phyloP scores from a whole-genome alignment of 345 rosid species.

The Eucalyptus curtisii region DNA sequence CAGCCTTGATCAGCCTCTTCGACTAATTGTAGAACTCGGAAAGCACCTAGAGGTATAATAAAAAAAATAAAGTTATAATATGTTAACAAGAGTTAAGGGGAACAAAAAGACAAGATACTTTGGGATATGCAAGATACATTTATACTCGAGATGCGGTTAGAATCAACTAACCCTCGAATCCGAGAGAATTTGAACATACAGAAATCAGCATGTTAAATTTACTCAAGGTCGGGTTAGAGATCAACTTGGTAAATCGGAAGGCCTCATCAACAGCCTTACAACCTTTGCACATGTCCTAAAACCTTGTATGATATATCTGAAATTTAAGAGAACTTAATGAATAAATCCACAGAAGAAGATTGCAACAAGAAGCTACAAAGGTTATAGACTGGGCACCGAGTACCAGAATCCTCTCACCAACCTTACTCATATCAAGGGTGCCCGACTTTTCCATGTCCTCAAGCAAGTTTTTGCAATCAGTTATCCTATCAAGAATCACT shows the following conservation, averaged over 20 bases:
- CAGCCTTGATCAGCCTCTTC: constrained; percentile 56
- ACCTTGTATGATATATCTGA: constrained; percentile 80
- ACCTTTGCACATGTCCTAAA: constrained; percentile 64
- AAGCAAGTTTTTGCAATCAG: constrained; percentile 58
- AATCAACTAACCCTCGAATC: constrained; percentile 56
- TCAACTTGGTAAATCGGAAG: constrained; percentile 68
- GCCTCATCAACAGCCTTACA: constrained; percentile 67
- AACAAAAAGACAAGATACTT: background rate
- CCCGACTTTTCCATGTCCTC: constrained; percentile 59
- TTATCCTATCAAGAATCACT: constrained; percentile 28
- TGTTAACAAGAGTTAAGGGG: background rate
- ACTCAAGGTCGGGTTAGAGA: constrained; percentile 74
- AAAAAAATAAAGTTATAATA: background rate
- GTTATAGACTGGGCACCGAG: background rate
- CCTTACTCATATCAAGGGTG: constrained; percentile 77
- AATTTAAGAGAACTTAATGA: background rate
- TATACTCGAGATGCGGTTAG: background rate
- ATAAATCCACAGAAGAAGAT: background rate
- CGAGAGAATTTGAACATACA: constrained; percentile 67
- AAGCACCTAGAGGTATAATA: constrained; percentile 42
- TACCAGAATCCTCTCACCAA: constrained; percentile 1
- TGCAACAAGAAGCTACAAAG: background rate
- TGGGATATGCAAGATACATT: background rate
- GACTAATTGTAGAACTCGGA: constrained; percentile 57
- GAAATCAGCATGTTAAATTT: constrained; percentile 94